Base-by-base conservation (phyloP, 139 green algal species). In the Prasinococcaceae sp. region DNA sequence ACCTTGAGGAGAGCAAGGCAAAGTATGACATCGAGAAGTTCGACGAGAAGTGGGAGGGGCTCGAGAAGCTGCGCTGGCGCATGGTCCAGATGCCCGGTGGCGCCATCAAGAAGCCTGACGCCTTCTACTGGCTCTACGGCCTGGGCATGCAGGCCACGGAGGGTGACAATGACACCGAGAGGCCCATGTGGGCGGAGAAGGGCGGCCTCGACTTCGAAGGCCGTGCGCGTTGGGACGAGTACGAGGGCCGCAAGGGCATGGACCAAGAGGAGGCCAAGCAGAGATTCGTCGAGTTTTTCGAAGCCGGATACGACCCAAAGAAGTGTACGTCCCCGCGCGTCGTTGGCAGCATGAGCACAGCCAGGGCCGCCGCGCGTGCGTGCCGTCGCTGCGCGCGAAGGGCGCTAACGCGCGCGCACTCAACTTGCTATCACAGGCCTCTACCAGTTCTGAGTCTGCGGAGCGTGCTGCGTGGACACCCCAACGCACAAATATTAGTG, bases 141-240 rank as follows among this genome's bases (percentile, higher is more conserved):
- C 29, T 63, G 4, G 46, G 24, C 23, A 5, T 56, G 51, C 76
- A 90, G 66, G 85, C 76, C 0, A 70, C 45, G 0, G 47, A 75
- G 4, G 85, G 86, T 12, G 84, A 94, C 65, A 86, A 85, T 62
- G 64, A 29, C 4, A 48, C 32, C 1, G 85, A 95, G 66, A 65
- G 84, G 22, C 86, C 86, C 38, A 81, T 86, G 72, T 95, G 86
- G 86, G 84, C 86, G 3, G 82, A 93, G 52, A 85, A 81, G 44
- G 86, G 86, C 3, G 84, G 84, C 0, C 53, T 95, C n/a, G 86
- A 94, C 66, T 95, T 94, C 70, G 84, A 94, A 37, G 86, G 84
- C 1, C 55, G 84, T 8, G 71, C 73, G 6, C 65, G 65, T 1
- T 94, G 82, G 82, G 84, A 93, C 36, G 80, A 79, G 3, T 93